Conservation (phyloP, 2,329 filamentous ascomycete genomes). For the Fusarium sublunatum region DNA sequence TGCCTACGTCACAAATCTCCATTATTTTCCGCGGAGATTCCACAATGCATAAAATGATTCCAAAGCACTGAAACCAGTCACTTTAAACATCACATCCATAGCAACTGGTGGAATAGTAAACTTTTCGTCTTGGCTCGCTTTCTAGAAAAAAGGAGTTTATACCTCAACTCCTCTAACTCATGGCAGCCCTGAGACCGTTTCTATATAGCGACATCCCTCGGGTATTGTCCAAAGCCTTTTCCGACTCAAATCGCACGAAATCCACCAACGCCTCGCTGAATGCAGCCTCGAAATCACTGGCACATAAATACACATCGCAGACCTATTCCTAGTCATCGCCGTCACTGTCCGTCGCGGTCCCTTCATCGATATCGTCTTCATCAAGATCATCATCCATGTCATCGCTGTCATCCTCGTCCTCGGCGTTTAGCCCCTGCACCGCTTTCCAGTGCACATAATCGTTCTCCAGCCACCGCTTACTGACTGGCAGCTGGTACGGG, state of each 20-base stretch:
- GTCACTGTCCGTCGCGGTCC: constrained; percentile 63
- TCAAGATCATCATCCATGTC: constrained; percentile 64
- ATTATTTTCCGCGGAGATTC: constrained; percentile 12
- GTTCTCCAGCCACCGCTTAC: constrained; percentile 86
- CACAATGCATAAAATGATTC: constrained; percentile 1
- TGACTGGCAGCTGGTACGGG: constrained; percentile 89
- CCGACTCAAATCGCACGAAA: constrained; percentile 23
- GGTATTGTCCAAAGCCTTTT: constrained; percentile 30
- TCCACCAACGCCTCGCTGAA: constrained; percentile 41
- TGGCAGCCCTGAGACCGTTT: constrained; percentile 3
- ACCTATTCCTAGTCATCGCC: constrained; percentile 54
- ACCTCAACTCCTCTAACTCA: constrained; percentile 17
- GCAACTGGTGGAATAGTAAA: neutral
- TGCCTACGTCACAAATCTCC: constrained; percentile 9
- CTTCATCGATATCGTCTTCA: constrained; percentile 60
- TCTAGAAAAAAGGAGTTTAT: constrained; percentile 2
- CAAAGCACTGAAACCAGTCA: neutral
- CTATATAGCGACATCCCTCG: constrained; percentile 13
- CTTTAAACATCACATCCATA: too few species aligned
- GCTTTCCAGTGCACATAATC: constrained; percentile 86
- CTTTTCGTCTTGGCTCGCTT: constrained; percentile 5
- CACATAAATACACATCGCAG: constrained; percentile 4
- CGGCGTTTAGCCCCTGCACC: constrained; percentile 74
- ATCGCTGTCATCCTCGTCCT: constrained; percentile 65
- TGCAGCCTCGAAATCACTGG: constrained; percentile 14